A percentile compares a stretch with the other conserved stretches of the same genome.
These are phyloP conservation scores for Apiospora sp. DNA, from an alignment of 2,329 filamentous ascomycete genomes.

Conservation along the genomic window DNA sequence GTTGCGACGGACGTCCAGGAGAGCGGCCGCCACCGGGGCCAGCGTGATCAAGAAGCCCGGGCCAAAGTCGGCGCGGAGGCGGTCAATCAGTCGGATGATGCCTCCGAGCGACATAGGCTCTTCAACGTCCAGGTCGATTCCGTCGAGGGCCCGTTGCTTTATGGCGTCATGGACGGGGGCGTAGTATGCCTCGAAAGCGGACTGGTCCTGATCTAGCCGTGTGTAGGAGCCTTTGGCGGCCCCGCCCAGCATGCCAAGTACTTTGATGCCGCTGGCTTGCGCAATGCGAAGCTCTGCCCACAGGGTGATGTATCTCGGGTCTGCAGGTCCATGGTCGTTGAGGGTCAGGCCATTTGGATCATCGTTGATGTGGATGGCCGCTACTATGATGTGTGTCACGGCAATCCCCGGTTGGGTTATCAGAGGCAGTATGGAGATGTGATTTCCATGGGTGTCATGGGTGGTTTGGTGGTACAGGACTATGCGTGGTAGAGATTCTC, in stretches of 20 bases:
- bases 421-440: constrained; percentile 52
- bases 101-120: constrained; percentile 73
- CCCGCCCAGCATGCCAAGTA: constrained; percentile 84
- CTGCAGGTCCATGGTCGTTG: constrained; percentile 75
- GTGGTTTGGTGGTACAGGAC: constrained; percentile 50
- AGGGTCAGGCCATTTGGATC: constrained; percentile 70
- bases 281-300: constrained; percentile 76
- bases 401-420: constrained; percentile 47
- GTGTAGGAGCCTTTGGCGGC: constrained; percentile 76
- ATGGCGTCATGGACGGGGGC: constrained; percentile 69
- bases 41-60: constrained; percentile 75
- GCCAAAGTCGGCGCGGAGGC: constrained; percentile 72
- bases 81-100: constrained; percentile 68
- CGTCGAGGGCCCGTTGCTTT: constrained; percentile 63
- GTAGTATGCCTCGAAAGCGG: constrained; percentile 76
- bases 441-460: constrained; percentile 46
- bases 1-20: constrained; percentile 68
- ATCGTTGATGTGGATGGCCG: constrained; percentile 80
- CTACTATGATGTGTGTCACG: constrained; percentile 78
- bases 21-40: constrained; percentile 78
- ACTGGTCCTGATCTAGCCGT: constrained; percentile 56
- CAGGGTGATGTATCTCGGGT: constrained; percentile 68
- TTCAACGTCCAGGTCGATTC: constrained; percentile 78
- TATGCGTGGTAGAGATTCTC: constrained; percentile 36
- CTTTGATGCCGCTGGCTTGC: constrained; percentile 74